Conservation (phyloP, 2,329 filamentous ascomycete species). For the Scedosporium aurantiacum region DNA sequence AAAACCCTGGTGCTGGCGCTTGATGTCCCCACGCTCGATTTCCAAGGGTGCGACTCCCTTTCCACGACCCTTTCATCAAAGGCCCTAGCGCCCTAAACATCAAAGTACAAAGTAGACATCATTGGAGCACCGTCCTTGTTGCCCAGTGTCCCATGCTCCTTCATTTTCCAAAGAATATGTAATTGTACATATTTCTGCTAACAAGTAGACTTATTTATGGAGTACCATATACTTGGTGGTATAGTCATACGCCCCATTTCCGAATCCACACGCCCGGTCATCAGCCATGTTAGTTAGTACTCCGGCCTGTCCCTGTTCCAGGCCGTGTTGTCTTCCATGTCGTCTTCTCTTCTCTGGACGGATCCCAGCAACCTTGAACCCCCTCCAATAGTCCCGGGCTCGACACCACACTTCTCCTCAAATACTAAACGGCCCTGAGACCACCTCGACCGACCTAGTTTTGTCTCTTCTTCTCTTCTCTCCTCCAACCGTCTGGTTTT, state of each 20-base stretch:
- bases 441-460: slow-evolving; percentile 3
- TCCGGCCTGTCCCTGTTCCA: no score
- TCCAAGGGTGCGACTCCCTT: not conserved
- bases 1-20: not conserved
- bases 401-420: not conserved
- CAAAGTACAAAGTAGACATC: no score
- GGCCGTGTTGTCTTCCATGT: not conserved
- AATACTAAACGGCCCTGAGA: slow-evolving; percentile 6
- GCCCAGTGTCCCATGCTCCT: not conserved
- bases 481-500: slow-evolving; percentile 6
- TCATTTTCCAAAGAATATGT: not conserved
- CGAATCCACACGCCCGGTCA: not conserved
- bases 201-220: not conserved
- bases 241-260: not conserved
- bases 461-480: slow-evolving; percentile 1
- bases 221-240: not conserved
- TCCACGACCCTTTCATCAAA: slow-evolving; percentile 1
- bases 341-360: not conserved
- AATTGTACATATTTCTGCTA: not conserved
- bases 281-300: no score
- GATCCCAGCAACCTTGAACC: not conserved
- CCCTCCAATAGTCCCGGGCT: not conserved
- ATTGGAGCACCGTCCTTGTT: not conserved
- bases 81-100: not conserved
- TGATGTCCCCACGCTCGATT: not conserved